Base-by-base conservation (phyloP, 202 grass and related monocot genomes). In the Panicum virgatum region DNA sequence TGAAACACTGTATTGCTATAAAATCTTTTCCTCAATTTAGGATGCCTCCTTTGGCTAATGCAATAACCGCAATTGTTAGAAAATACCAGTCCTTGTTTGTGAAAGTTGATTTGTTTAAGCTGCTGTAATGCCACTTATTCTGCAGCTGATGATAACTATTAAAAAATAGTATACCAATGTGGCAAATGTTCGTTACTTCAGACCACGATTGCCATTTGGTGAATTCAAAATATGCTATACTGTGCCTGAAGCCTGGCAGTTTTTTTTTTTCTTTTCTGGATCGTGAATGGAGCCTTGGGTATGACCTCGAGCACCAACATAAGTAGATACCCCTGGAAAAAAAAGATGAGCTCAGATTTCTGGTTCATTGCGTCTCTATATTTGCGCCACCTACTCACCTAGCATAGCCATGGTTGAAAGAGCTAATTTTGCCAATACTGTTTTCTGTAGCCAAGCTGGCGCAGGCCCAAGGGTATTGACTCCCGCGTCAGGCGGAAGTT, bases 401-500 rank as follows among this genome's bases (percentile, higher is more conserved):
- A 30, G 14, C 43, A 18, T 69, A 47, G 16, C 6, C 48, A 51
- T 34, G 32, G 32, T 34, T 34, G 7, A 19, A 42, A 51, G 16
- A 23, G 34, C 60, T 61, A 18, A 67, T 52, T 47, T 68, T 9
- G 1, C 23, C 1, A 2, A 26, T 30, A 13, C 9, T 71, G 25
- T 52, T 50, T 68, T 56, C 0, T 75, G 65, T 82, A 94, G 89
- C 30, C 86, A 73, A 94, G 77, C 62, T 94, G 92, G 92, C 85
- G 89, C 20, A 87, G 86, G 84, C 92, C 87, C 2, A 95, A 90
- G 85, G 92, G 92, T 90, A 92, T 95, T 20, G 92, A 92, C 45
- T 94, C 87, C 18, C 73, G 89, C 6, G 89, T 95, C n/a, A 80
- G 92, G 34, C 72, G 89, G 51, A 95, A 92, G 82, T 90, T 92